phyloP scores from a whole-genome alignment of 2,329 filamentous ascomycete species.

The Neurospora sp. region DNA sequence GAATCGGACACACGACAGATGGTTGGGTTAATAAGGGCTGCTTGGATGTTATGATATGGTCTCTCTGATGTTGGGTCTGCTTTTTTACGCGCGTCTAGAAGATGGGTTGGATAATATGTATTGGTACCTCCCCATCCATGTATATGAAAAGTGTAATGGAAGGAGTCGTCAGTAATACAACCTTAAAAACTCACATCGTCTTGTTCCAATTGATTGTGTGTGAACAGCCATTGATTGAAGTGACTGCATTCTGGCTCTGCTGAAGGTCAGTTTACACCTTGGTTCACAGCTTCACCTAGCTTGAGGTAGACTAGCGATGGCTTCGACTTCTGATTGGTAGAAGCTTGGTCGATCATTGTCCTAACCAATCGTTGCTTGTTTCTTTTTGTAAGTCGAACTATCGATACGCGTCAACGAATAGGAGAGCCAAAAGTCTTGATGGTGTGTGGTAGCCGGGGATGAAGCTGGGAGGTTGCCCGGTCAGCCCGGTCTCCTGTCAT shows the following conservation, averaged over 20 bases:
- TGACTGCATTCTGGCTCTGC: neutral
- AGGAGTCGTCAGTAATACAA: slow-evolving; percentile 2
- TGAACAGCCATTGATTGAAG: neutral
- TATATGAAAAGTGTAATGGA: slow-evolving; percentile 22
- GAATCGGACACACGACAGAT: neutral
- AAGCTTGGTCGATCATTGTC: neutral
- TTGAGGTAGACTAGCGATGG: neutral
- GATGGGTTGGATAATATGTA: neutral
- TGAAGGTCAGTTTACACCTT: neutral
- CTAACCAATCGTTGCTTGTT: neutral
- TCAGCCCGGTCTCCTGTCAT: neutral
- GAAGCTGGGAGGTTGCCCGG: neutral
- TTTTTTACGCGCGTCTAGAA: neutral
- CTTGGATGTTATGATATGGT: neutral
- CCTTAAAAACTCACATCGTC: neutral
- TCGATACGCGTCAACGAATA: neutral
- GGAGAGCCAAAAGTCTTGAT: neutral
- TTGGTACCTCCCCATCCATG: slow-evolving; percentile 8
- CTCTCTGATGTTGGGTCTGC: neutral
- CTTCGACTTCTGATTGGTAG: neutral
- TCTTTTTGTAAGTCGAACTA: slow-evolving; percentile 1
- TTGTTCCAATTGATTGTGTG: neutral
- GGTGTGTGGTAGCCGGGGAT: neutral
- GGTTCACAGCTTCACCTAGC: neutral
- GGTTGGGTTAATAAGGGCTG: neutral